These are phyloP conservation scores for Helenozyma rhizophorensis DNA, from an alignment of 805 yeast genomes.

Conservation along the genomic window DNA sequence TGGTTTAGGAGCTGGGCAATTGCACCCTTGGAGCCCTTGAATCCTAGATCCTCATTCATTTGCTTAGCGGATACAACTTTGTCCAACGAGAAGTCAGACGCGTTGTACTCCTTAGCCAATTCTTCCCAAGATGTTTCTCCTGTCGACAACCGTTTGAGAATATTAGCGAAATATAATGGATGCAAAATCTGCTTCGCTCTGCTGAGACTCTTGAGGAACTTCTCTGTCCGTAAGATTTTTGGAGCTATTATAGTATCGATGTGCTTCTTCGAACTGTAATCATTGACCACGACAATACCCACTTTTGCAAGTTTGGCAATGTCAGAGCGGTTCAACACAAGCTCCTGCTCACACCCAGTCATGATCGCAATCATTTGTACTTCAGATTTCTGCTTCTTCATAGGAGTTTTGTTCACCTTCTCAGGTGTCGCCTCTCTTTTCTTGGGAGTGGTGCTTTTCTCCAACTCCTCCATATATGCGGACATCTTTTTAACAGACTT, in stretches of 20 bases:
- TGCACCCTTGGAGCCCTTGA: conserved; percentile 9
- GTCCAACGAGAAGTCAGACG: conserved; percentile 32
- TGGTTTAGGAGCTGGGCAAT: conserved; percentile 7
- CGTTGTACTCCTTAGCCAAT: conserved; percentile 18
- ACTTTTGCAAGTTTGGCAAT: conserved; percentile 37
- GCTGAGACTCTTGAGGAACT: conserved; percentile 70
- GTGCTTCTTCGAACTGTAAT: conserved; percentile 31
- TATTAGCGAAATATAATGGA: conserved; percentile 40
- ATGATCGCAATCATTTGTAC: conserved; percentile 45
- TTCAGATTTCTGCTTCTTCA: conserved; percentile 7
- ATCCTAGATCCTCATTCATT: conserved; percentile 27
- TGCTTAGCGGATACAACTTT: conserved; percentile 27
- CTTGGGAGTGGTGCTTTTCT: conserved; percentile 11
- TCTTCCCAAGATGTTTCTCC: conserved; percentile 10
- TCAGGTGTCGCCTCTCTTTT: conserved; percentile 1
- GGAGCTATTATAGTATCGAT: conserved; percentile 68
- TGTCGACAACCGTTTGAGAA: conserved; percentile 28
- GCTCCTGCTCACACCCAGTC: conserved; percentile 60
- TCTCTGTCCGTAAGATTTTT: conserved; percentile 77
- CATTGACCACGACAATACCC: conserved; percentile 54
- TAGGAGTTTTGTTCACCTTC: neutral
- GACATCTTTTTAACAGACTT: conserved; percentile 43
- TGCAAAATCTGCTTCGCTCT: conserved; percentile 49
- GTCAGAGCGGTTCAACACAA: conserved; percentile 40
- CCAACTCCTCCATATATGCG: conserved; percentile 31